Conservation (phyloP, 768 basidiomycete genomes). For the Strobilomyces dryophilus region DNA sequence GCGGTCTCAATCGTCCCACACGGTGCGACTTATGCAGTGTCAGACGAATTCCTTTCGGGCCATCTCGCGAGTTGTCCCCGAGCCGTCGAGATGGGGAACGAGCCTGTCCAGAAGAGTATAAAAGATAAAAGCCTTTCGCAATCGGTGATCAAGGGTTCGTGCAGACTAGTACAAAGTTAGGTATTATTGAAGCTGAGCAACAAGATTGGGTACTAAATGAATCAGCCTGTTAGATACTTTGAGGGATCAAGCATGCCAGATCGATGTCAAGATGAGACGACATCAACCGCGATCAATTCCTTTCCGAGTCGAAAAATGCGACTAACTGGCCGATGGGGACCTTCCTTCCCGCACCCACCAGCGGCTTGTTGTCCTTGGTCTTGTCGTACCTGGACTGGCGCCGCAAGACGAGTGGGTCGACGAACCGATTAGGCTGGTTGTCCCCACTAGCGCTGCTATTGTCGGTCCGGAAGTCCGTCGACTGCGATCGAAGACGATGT, state of each 20-base stretch:
- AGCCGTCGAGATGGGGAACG: background rate
- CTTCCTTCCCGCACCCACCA: conserved; percentile 45
- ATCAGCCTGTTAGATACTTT: background rate
- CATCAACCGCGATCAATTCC: background rate
- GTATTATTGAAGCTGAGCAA: background rate
- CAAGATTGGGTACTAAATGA: background rate
- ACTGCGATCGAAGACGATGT: conserved; percentile 37
- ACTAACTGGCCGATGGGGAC: conserved; percentile 74
- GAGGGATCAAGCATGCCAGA: background rate
- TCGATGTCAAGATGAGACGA: background rate
- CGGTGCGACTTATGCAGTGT: no score
- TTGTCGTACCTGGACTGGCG: conserved; percentile 52
- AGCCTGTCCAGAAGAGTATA: background rate
- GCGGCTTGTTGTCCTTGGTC: conserved; percentile 38
- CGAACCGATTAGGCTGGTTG: conserved; percentile 44
- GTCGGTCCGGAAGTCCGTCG: conserved; percentile 31
- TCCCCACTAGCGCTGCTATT: conserved; percentile 11
- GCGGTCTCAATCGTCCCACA: no score
- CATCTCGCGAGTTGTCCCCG: background rate
- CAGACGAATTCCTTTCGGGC: no score
- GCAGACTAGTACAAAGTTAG: background rate
- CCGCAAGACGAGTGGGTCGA: conserved; percentile 72
- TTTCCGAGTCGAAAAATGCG: conserved; percentile 69
- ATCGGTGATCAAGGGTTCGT: background rate
- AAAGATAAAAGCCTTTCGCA: background rate